Evolutionary conservation across 2,329 filamentous ascomycete genomes (phyloP).

Genomic region (Mycocentrospora acerina): DNA sequence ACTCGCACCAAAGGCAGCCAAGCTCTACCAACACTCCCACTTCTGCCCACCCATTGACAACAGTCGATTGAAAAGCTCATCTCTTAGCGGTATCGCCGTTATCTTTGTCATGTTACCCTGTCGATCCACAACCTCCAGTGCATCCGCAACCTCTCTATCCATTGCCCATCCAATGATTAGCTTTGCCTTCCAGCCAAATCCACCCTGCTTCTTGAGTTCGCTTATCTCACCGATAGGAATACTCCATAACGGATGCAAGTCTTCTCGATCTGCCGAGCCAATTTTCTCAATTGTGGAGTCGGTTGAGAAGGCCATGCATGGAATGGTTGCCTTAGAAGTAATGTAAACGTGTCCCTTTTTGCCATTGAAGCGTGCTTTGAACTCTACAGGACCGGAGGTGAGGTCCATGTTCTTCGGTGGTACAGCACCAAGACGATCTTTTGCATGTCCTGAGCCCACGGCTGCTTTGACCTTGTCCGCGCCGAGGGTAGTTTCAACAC

Average conservation of each 20-base stretch:
- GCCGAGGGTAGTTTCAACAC: slow-evolving; percentile 70
- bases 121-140: slow-evolving; percentile 65
- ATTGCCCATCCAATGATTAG: slow-evolving; percentile 79
- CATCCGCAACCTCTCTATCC: slow-evolving; percentile 72
- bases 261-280: slow-evolving; percentile 51
- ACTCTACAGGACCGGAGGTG: slow-evolving; percentile 70
- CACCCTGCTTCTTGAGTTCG: slow-evolving; percentile 77
- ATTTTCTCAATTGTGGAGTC: slow-evolving; percentile 52
- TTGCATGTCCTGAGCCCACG: slow-evolving; percentile 61
- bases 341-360: slow-evolving; percentile 73
- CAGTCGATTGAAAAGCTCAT: slow-evolving; percentile 79
- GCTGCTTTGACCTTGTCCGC: slow-evolving; percentile 72
- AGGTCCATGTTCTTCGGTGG: slow-evolving; percentile 49
- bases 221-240: slow-evolving; percentile 69
- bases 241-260: slow-evolving; percentile 64
- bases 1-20: neutral
- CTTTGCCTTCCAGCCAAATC: slow-evolving; percentile 82
- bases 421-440: slow-evolving; percentile 71
- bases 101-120: slow-evolving; percentile 60
- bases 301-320: slow-evolving; percentile 66
- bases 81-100: slow-evolving; percentile 70
- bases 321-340: slow-evolving; percentile 65
- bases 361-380: slow-evolving; percentile 70
- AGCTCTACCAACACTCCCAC: slow-evolving; percentile 71
- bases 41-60: slow-evolving; percentile 77